A percentile compares a stretch with the other conserved stretches of the same genome.
These are phyloP conservation scores for Fonsecaea pugnacius DNA, from an alignment of 2,329 filamentous ascomycete genomes.

Conservation along the genomic window DNA sequence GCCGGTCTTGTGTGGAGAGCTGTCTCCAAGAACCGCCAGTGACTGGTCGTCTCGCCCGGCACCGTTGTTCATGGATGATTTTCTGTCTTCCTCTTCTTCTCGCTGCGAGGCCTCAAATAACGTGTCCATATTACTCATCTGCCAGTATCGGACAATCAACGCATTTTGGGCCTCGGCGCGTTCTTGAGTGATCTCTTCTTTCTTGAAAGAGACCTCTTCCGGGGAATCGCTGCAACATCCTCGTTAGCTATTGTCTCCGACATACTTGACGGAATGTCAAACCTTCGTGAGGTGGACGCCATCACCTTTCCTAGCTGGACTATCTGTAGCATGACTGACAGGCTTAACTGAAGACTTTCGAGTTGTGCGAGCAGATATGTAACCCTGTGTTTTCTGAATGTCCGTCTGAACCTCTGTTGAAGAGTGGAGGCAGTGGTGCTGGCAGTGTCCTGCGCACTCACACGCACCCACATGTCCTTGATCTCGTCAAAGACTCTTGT, in stretches of 20 bases:
- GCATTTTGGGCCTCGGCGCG: conserved; percentile 50
- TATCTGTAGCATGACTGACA: conserved; percentile 47
- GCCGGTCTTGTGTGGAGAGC: conserved; percentile 13
- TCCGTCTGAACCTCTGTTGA: conserved; percentile 47
- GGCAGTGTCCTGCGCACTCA: conserved; percentile 32
- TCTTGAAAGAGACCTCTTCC: conserved; percentile 35
- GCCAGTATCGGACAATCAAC: conserved; percentile 51
- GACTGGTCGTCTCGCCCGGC: conserved; percentile 26
- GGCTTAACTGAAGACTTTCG: conserved; percentile 48
- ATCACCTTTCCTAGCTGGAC: conserved; percentile 46
- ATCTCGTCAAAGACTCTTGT: conserved; percentile 49
- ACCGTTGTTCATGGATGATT: conserved; percentile 35
- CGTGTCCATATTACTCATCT: conserved; percentile 44
- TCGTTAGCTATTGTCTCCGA: conserved; percentile 6
- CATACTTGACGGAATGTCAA: not conserved
- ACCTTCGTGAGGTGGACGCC: conserved; percentile 39
- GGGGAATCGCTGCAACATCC: conserved; percentile 29
- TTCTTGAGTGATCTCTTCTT: conserved; percentile 46
- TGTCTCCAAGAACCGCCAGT: conserved; percentile 20
- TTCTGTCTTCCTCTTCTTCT: conserved; percentile 42
- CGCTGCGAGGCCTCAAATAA: conserved; percentile 45
- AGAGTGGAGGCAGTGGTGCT: conserved; percentile 38
- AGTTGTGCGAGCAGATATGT: conserved; percentile 49
- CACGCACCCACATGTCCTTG: conserved; percentile 47
- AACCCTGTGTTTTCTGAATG: conserved; percentile 49